These are phyloP conservation scores for Microdochium paspali DNA, from an alignment of 2,329 filamentous ascomycete species.

Conservation along the genomic window DNA sequence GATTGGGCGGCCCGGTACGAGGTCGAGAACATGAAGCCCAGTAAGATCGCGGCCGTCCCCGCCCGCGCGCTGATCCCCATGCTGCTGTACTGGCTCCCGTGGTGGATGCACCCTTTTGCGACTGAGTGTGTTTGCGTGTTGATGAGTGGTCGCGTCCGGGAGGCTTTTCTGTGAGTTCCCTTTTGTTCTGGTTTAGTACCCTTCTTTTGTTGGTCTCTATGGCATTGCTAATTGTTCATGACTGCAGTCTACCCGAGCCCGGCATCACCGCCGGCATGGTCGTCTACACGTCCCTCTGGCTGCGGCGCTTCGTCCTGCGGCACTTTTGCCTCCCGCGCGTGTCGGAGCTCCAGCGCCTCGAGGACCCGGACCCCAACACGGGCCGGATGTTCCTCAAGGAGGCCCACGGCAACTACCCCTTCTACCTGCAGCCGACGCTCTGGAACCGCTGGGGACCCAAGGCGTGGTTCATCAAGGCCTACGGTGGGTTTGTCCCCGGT, in stretches of 20 bases:
- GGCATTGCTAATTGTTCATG: no score
- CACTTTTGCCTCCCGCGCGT: conserved; percentile 52
- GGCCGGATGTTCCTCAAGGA: conserved; percentile 37
- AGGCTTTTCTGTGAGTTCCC: conserved; percentile 50
- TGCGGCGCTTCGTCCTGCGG: conserved; percentile 46
- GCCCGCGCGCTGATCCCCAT: conserved; percentile 52
- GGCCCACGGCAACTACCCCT: conserved; percentile 53
- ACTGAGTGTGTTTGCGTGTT: conserved; percentile 44
- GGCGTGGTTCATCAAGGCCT: conserved; percentile 35
- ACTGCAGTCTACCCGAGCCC: conserved; percentile 33
- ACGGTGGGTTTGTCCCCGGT: conserved; percentile 36
- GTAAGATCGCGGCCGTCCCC: conserved; percentile 34
- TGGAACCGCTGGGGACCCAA: conserved; percentile 54
- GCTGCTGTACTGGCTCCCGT: conserved; percentile 45
- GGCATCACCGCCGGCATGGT: conserved; percentile 23
- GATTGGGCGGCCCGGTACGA: conserved; percentile 49
- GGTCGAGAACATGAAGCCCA: conserved; percentile 44
- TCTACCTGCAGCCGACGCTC: conserved; percentile 50
- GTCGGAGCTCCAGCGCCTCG: conserved; percentile 24
- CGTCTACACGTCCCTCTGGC: conserved; percentile 35
- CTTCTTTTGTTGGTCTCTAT: no score
- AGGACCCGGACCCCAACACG: conserved; percentile 37
- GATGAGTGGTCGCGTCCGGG: conserved; percentile 54
- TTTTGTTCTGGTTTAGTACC: no score
- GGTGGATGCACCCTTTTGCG: conserved; percentile 32